phyloP scores from a whole-genome alignment of 2,329 filamentous ascomycete genomes.

The Juglanconis juglandina region DNA sequence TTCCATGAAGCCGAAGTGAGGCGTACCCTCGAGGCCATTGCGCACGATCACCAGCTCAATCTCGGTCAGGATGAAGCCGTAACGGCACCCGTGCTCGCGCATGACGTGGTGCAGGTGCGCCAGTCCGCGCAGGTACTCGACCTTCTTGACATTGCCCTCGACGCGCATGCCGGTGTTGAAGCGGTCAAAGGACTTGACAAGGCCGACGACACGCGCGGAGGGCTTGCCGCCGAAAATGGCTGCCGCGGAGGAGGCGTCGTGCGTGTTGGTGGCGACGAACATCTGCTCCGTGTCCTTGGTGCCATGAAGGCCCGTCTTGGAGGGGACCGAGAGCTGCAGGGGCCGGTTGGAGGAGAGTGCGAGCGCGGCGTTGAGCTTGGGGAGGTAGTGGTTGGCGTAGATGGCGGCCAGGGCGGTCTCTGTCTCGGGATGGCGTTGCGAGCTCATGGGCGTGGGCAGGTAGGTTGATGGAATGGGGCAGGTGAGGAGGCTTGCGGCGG shows the following conservation, averaged over 20 bases:
- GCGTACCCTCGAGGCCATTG: constrained; percentile 67
- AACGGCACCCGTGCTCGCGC: constrained; percentile 89
- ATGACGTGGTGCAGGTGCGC: constrained; percentile 85
- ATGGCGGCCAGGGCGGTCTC: constrained; percentile 73
- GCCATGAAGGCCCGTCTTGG: constrained; percentile 30
- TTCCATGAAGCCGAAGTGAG: constrained; percentile 87
- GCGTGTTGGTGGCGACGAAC: constrained; percentile 62
- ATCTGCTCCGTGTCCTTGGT: constrained; percentile 39
- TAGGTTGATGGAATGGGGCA: constrained; percentile 61
- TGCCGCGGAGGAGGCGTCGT: constrained; percentile 53
- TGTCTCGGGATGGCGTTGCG: constrained; percentile 70
- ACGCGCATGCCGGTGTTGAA: constrained; percentile 95
- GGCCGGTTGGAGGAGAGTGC: constrained; percentile 69
- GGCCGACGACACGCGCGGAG: constrained; percentile 49
- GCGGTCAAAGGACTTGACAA: constrained; percentile 88
- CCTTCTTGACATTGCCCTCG: constrained; percentile 77
- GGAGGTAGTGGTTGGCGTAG: constrained; percentile 74
- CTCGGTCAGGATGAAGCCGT: constrained; percentile 94
- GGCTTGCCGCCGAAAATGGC: constrained; percentile 47
- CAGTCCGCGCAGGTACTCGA: constrained; percentile 84
- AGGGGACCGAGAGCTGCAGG: constrained; percentile 48
- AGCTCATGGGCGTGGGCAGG: constrained; percentile 56
- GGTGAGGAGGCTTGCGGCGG: constrained; percentile 60
- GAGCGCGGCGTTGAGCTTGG: constrained; percentile 82
- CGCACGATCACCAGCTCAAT: constrained; percentile 91